These are phyloP conservation scores for Endocalyx cinctus DNA, from an alignment of 2,329 filamentous ascomycete genomes.

Conservation along the genomic window DNA sequence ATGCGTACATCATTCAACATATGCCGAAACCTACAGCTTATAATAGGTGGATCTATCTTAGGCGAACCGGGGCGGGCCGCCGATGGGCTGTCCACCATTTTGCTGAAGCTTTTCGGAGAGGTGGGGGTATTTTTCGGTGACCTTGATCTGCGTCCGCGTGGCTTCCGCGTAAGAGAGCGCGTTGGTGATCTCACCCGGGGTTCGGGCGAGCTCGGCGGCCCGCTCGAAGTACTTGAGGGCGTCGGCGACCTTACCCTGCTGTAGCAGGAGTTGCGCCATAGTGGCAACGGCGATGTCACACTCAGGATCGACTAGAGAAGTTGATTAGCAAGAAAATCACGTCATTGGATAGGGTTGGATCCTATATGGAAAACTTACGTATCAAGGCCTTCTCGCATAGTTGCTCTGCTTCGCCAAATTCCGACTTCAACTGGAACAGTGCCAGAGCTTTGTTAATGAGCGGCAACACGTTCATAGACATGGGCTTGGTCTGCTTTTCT, in stretches of 20 bases:
- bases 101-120: conserved; percentile 67
- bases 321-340: conserved; percentile 27
- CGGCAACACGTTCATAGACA: conserved; percentile 95
- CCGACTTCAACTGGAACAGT: conserved; percentile 97
- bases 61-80: too few species aligned
- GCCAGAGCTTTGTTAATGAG: conserved; percentile 98
- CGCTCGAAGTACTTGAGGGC: conserved; percentile 96
- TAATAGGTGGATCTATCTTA: too few species aligned
- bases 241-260: conserved; percentile 95
- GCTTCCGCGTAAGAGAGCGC: conserved; percentile 96
- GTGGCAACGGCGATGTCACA: conserved; percentile 98
- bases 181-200: conserved; percentile 93
- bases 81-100: too few species aligned
- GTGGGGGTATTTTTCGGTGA: conserved; percentile 81
- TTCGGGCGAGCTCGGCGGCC: conserved; percentile 88
- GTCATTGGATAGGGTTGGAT: conserved; percentile 10
- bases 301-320: conserved; percentile 77
- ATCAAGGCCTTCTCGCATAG: conserved; percentile 96
- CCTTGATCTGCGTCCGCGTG: conserved; percentile 90
- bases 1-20: too few species aligned
- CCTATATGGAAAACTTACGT: conserved; percentile 57
- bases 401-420: conserved; percentile 91
- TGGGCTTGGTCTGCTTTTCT: conserved; percentile 90
- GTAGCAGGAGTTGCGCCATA: conserved; percentile 94
- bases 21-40: too few species aligned